A percentile compares a stretch with the other conserved stretches of the same genome.
These are phyloP conservation scores for Podospora pseudocomata DNA, from an alignment of 495 filamentous ascomycete species.

Conservation along the genomic window DNA sequence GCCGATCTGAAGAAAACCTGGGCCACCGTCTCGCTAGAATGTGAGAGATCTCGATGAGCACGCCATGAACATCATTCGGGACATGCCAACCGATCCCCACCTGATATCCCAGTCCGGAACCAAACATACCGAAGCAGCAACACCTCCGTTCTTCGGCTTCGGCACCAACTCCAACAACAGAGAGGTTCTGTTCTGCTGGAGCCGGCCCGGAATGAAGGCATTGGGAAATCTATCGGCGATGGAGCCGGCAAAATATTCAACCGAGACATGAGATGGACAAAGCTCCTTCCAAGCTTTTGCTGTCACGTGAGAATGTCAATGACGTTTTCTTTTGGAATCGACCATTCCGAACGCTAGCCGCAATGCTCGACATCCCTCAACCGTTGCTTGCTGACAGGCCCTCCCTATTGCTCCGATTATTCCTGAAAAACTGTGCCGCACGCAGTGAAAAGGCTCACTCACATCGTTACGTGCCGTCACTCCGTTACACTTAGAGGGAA, in stretches of 20 bases:
- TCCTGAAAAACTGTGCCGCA: conserved; percentile 10
- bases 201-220: neutral
- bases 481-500: conserved; percentile 2
- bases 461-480: neutral
- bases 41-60: neutral
- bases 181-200: neutral
- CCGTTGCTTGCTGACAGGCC: no score
- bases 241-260: neutral
- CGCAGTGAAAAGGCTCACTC: neutral
- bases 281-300: neutral
- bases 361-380: conserved; percentile 8
- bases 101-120: neutral
- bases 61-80: no score
- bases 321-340: conserved; percentile 5
- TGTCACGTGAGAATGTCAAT: conserved; percentile 6
- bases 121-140: neutral
- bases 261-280: neutral
- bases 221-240: neutral
- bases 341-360: neutral
- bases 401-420: neutral
- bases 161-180: no score
- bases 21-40: neutral
- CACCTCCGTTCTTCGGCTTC: neutral
- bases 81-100: neutral
- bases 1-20: neutral